Evolutionary conservation across 1,284 basidiomycete species (phyloP), one percentile per base, ranked within the genome.

Genomic region (Macrocystidia cucumis): DNA sequence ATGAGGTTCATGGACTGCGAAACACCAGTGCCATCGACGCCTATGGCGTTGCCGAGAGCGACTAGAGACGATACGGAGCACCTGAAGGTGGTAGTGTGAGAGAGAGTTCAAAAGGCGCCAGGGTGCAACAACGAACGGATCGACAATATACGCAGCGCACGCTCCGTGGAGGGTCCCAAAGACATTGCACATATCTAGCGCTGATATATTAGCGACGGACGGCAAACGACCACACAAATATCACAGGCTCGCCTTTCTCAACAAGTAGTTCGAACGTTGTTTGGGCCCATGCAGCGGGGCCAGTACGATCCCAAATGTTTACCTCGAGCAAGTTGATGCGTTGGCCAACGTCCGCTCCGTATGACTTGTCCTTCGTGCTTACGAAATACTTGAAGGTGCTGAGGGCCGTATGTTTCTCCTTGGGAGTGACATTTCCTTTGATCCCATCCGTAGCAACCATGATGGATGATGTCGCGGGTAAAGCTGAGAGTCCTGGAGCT

Each of bases 1-100:
- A 64, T 60, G 13, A 71, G 47, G 39, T 65, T 63, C 63, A 73
- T 67, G 2, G 67, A 59, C 42, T 70, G 67, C 2, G 70, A 72
- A 7, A 73, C 55, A 1, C 69, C 68, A n/a, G 60, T 59, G 1
- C 55, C 62, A 32, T 68, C 62, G 14, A 56, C 43, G 1, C 60
- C 62, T 8, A 52, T 44, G 11, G 53, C 54, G 11, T 52, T 47
- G 0, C 65, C 65, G 6, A 71, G 57, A 4, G 56, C 54, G 9
- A 67, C 52, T 7, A 70, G 57, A 1, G 67, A 56, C 3, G 67
- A 62, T 11, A 63, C 59, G 1, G 69, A 62, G 43, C 69, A 70
- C 9, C 69, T 72, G 39, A 5, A 34, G 19, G 7, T 5, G 19
- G 16, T n/a, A 18, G n/a, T 1, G 5, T 12, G 36, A 40, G 25